Evolutionary conservation across 202 grass and related monocot genomes (phyloP).

Genomic region (Hordeum pubiflorum): DNA sequence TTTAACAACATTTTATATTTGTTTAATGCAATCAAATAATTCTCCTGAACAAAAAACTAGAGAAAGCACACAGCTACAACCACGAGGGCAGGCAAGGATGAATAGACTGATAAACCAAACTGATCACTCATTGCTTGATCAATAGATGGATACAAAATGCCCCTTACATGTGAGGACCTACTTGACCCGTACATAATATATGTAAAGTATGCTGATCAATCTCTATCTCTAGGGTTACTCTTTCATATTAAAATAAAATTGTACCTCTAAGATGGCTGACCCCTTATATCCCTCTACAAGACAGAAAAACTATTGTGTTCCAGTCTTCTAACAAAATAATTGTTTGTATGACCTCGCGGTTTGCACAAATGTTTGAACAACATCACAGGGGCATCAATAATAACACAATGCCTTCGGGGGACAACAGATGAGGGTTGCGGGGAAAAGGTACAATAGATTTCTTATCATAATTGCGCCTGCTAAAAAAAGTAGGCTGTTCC

Average conservation of each 20-base stretch:
- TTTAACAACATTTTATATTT: background rate
- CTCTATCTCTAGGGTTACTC: background rate
- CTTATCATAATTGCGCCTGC: background rate
- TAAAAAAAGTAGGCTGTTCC: background rate
- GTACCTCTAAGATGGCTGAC: background rate
- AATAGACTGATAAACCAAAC: background rate
- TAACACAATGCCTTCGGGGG: background rate
- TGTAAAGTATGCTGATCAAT: background rate
- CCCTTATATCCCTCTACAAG: background rate
- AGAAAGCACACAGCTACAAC: background rate
- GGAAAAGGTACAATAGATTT: background rate
- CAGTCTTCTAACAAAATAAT: slow-evolving; percentile 1
- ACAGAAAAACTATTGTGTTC: background rate
- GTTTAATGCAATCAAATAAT: background rate
- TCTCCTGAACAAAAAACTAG: background rate
- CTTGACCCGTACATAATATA: background rate
- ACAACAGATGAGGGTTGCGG: slow-evolving; percentile 1
- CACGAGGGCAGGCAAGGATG: background rate
- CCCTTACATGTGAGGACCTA: background rate
- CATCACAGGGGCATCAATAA: background rate
- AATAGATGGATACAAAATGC: background rate
- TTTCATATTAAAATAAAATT: background rate
- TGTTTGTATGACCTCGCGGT: background rate
- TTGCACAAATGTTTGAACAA: background rate
- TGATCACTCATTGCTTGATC: background rate